These are phyloP conservation scores for Xylariaceae sp. DNA, from an alignment of 2,329 filamentous ascomycete species.

Conservation along the genomic window DNA sequence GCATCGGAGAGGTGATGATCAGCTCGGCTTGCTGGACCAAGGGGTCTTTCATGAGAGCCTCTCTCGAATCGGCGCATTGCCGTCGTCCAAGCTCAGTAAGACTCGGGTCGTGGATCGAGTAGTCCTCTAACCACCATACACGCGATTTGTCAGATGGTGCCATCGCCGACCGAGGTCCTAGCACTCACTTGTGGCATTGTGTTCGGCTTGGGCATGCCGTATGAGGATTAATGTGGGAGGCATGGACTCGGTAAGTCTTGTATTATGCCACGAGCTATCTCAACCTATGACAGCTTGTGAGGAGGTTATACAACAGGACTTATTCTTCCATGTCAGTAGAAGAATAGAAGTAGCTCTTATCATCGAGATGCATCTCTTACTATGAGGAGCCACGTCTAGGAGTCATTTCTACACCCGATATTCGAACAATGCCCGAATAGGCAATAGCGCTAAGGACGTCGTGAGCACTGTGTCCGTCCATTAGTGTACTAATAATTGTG, in stretches of 20 bases:
- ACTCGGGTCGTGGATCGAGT: slow-evolving; percentile 43
- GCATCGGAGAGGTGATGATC: slow-evolving; percentile 61
- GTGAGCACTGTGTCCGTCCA: no score
- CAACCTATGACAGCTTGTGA: not conserved
- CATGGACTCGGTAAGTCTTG: no score
- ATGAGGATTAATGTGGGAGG: slow-evolving; percentile 67
- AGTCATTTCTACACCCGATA: not conserved
- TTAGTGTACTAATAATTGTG: no score
- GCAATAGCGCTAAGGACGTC: no score
- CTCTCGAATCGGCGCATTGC: slow-evolving; percentile 43
- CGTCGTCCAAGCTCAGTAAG: slow-evolving; percentile 44
- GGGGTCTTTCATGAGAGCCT: slow-evolving; percentile 36
- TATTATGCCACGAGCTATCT: no score
- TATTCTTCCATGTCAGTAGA: no score
- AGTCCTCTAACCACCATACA: slow-evolving; percentile 41
- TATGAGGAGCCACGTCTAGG: not conserved
- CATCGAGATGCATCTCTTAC: no score
- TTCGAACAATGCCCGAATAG: no score
- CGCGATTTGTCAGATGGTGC: not conserved
- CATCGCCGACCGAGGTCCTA: not conserved
- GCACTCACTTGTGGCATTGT: slow-evolving; percentile 48
- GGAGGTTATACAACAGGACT: no score
- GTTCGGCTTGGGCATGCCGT: slow-evolving; percentile 74
- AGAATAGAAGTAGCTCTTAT: no score
- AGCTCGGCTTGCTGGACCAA: slow-evolving; percentile 42